Conservation (phyloP, 2,329 filamentous ascomycete genomes). For the Botrytis fragariae region DNA sequence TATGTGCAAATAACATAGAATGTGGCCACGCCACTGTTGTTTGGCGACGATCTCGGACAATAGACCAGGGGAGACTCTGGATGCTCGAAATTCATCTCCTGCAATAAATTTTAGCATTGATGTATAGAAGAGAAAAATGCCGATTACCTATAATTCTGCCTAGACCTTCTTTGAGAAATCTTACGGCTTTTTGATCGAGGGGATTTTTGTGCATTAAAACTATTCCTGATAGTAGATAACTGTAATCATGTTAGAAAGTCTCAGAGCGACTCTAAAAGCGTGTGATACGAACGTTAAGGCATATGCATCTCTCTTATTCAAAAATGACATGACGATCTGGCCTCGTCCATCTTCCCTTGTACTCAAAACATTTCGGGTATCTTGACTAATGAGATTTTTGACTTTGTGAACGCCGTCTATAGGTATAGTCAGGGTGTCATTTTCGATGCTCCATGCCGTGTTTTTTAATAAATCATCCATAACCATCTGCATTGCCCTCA, state of each 20-base stretch:
- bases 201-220: constrained; percentile 49
- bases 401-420: constrained; percentile 51
- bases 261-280: not conserved
- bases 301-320: constrained; percentile 58
- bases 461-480: constrained; percentile 54
- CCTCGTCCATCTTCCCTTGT: constrained; percentile 47
- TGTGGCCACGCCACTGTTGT: constrained; percentile 34
- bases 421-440: constrained; percentile 52
- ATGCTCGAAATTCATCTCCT: constrained; percentile 18
- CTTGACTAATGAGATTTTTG: constrained; percentile 52
- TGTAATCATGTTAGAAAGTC: constrained; percentile 18
- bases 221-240: constrained; percentile 35
- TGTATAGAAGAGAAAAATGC: not conserved
- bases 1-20: constrained; percentile 37
- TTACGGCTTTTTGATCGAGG: constrained; percentile 55
- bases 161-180: constrained; percentile 57
- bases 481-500: constrained; percentile 58
- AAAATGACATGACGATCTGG: constrained; percentile 58
- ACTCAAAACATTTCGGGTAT: constrained; percentile 56
- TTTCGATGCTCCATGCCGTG: constrained; percentile 38
- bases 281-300: constrained; percentile 32
- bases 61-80: constrained; percentile 31
- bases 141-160: constrained; percentile 41
- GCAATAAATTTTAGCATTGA: not conserved
- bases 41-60: constrained; percentile 33